Evolutionary conservation across 164 flowering plant genomes (phyloP), one percentile per base, ranked within the genome.

Genomic region (Piper betle): DNA sequence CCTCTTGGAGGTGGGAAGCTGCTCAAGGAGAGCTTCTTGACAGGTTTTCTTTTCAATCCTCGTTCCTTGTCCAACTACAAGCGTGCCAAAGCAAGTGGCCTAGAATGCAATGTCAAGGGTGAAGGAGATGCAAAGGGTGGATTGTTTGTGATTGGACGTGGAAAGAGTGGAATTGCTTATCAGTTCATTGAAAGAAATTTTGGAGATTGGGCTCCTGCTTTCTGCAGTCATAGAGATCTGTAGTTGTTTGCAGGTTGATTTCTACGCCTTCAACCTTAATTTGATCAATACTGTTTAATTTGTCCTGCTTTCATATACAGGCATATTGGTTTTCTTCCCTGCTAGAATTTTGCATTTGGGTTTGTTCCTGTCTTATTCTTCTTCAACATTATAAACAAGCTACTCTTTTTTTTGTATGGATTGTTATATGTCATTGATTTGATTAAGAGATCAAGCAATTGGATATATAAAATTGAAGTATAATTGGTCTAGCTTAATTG

Each of bases 91-190:
- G 87, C 96, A 9, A 72, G 66, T 61, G 83, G 84, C 39, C 39
- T 77, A 13, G 71, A 77, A 37, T 69, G 70, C 54, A 87, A 81
- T 66, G 81, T 72, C 64, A 82, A 64, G 63, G 96, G 89, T 55
- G 84, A 87, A 66, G 96, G 91, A 53, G 82, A 82, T 65, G 85
- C 78, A 33, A 87, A 85, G 68, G 96, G 95, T 39, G 95, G 95
- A 15, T 81, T 83, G 11, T 82, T 82, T 40, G 69, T 85, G 50
- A 68, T 87, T 56, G 88, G 88, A 39, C 76, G 72, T n/a, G 88
- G 84, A 68, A 83, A 75, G 69, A 75, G 69, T 63, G 95, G 95
- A 2, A 75, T 87, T 43, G 91, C 91, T 59, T 87, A 85, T 68
- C 86, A 87, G 74, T 85, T 85, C 67, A 82, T 83, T 25, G 95